Percentiles rank a stretch among this genome's conserved stretches.
These are phyloP conservation scores for Cucurbita maxima DNA, from an alignment of 306 rosid genomes.

Conservation along the genomic window DNA sequence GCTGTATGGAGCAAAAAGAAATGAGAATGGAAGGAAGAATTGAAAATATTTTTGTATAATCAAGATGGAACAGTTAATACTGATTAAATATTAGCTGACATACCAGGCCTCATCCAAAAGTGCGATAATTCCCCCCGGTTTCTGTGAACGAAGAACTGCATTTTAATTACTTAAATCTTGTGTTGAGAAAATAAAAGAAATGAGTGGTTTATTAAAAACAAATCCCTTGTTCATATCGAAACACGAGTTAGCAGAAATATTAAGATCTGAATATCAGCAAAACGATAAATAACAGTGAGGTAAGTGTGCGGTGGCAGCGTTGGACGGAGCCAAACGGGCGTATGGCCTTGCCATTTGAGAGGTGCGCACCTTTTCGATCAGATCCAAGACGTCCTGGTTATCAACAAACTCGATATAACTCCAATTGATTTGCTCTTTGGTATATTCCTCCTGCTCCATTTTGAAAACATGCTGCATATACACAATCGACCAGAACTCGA, in stretches of 20 bases:
- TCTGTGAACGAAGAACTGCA: conserved; percentile 35
- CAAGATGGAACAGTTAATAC: background rate
- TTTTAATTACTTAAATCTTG: conserved; percentile 11
- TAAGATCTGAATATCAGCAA: background rate
- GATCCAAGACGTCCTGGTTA: conserved; percentile 96
- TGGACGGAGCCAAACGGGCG: too few species aligned
- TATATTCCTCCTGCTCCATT: conserved; percentile 99
- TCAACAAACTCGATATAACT: conserved; percentile 99
- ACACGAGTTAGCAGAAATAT: background rate
- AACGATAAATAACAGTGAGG: background rate
- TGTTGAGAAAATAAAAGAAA: conserved; percentile 3
- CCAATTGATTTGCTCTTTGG: conserved; percentile 93
- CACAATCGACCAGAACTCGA: conserved; percentile 10
- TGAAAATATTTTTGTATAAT: conserved; percentile 5
- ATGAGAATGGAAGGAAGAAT: conserved; percentile 25
- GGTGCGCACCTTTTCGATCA: conserved; percentile 68
- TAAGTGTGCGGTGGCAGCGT: too few species aligned
- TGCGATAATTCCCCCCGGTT: conserved; percentile 97
- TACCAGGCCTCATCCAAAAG: conserved; percentile 99
- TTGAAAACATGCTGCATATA: conserved; percentile 87
- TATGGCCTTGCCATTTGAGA: too few species aligned
- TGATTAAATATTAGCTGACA: conserved; percentile 16
- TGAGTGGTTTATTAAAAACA: background rate
- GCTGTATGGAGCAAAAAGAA: conserved; percentile 38
- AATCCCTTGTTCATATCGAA: background rate